Base-by-base conservation (phyloP, 2,329 filamentous ascomycete species). In the Fusarium sp. region DNA sequence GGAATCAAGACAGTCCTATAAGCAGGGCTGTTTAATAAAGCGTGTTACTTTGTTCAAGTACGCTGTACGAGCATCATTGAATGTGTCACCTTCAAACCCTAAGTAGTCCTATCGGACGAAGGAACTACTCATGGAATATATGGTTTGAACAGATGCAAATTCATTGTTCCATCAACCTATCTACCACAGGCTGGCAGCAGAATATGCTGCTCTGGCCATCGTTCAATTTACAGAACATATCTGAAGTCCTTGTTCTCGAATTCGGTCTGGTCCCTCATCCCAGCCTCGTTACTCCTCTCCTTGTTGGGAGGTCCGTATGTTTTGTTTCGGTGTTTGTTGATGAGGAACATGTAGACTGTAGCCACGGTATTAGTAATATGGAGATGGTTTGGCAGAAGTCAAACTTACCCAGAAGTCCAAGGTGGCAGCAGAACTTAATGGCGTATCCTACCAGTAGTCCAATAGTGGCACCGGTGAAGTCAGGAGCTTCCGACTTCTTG, bases 191-290 rank as follows among this genome's bases (percentile, higher is more conserved):
- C 32, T 30, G 12, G 29, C 6, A 30, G 12, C 29, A 30, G 12
- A 5, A 30, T 30, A 30, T 30, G 29, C 29, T 30, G 6, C 29
- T 14, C 11, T 30, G 12, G 29, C 12, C 6, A 30, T 30, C 29
- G 6, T 16, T 8, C 2, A 25, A 8, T 25, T 14, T 58, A 63
- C 8, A 64, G 43, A 15, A 64, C 57, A 14, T 64, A 62, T 45
- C 57, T 46, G 40, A 64, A 64, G 20, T 64, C 57, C 44, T 64
- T 64, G n/a, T 64, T 62, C 49, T 56, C 34, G 9, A 64, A 62
- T n/a, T 64, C 57, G 5, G 61, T 64, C 50, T 64, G 64, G 40
- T 67, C 61, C 16, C 50, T 25, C 60, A 65, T 65, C 47, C 54
- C 64, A 10, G 61, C 50, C 22, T 67, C 64, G 22, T 65, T 56